Conservation (phyloP, 2,329 filamentous ascomycete species). For the Fusarium piperis region DNA sequence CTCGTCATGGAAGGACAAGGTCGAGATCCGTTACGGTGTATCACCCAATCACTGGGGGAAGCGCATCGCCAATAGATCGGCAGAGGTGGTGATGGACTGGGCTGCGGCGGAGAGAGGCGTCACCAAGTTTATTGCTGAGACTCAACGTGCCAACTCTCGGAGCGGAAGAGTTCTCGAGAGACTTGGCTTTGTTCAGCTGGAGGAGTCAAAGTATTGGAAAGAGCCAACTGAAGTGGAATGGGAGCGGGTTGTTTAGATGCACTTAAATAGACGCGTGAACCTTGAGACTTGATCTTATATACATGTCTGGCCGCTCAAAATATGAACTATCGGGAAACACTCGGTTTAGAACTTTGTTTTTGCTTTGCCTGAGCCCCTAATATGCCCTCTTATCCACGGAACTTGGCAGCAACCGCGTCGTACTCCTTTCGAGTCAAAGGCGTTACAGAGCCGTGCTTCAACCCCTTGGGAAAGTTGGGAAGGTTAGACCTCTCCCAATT, state of each 20-base stretch:
- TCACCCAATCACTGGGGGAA: conserved; percentile 14
- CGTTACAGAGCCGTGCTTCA: conserved; percentile 61
- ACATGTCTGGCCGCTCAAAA: background rate
- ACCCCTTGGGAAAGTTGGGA: conserved; percentile 51
- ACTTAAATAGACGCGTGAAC: background rate
- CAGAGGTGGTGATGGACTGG: conserved; percentile 28
- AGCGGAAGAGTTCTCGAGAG: conserved; percentile 5
- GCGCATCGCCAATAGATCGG: conserved; percentile 25
- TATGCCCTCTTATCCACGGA: background rate
- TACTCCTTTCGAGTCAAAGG: conserved; percentile 54
- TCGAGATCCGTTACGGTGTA: conserved; percentile 32
- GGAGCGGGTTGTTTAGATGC: background rate
- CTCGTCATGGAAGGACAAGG: conserved; percentile 30
- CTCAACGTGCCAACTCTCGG: conserved; percentile 16
- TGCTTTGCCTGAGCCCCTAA: background rate
- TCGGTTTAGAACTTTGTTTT: background rate
- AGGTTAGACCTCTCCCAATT: conserved; percentile 47
- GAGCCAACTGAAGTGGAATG: background rate
- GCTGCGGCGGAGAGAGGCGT: conserved; percentile 20
- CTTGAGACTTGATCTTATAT: background rate
- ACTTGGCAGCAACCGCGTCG: conserved; percentile 43
- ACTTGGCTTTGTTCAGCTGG: background rate
- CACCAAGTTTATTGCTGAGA: conserved; percentile 29
- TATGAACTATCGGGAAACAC: background rate
- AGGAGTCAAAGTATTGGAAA: background rate